Conservation (phyloP, 139 green algal genomes). For the Eudorina sp. region DNA sequence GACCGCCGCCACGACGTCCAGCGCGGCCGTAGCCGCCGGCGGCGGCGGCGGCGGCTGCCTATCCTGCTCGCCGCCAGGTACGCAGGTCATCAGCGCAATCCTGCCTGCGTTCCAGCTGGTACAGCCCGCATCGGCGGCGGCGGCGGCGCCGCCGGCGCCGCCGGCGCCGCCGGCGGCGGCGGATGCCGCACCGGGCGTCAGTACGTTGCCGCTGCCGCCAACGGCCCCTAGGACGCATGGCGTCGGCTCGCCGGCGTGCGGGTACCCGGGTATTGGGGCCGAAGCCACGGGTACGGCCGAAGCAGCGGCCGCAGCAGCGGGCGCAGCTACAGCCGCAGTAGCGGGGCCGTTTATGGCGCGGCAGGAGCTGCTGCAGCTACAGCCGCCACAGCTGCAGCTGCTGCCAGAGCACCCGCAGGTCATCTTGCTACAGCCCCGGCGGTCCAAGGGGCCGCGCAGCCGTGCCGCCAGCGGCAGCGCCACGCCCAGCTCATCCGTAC, state of each 20-base stretch:
- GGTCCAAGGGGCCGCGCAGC: constrained; percentile 13
- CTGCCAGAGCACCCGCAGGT: background rate
- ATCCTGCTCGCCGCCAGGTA: constrained; percentile 12
- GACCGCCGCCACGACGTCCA: background rate
- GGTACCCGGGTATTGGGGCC: too few species aligned
- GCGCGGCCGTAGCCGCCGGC: background rate
- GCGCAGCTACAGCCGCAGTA: background rate
- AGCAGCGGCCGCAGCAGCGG: background rate
- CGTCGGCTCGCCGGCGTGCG: too few species aligned
- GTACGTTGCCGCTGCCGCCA: background rate
- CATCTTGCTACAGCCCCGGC: background rate
- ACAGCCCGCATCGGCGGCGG: background rate
- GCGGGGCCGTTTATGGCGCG: background rate
- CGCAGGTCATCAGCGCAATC: too few species aligned
- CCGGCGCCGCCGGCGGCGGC: background rate
- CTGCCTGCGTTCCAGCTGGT: too few species aligned
- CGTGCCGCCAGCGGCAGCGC: background rate
- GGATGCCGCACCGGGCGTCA: too few species aligned
- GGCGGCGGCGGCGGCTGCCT: background rate
- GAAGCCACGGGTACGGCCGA: too few species aligned
- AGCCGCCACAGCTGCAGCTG: constrained; percentile 1
- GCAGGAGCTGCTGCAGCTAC: background rate
- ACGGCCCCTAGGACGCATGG: too few species aligned
- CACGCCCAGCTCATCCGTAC: constrained; percentile 17
- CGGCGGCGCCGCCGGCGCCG: background rate